Evolutionary conservation across 2,329 filamentous ascomycete species (phyloP).

Genomic region (Dothistroma pini): DNA sequence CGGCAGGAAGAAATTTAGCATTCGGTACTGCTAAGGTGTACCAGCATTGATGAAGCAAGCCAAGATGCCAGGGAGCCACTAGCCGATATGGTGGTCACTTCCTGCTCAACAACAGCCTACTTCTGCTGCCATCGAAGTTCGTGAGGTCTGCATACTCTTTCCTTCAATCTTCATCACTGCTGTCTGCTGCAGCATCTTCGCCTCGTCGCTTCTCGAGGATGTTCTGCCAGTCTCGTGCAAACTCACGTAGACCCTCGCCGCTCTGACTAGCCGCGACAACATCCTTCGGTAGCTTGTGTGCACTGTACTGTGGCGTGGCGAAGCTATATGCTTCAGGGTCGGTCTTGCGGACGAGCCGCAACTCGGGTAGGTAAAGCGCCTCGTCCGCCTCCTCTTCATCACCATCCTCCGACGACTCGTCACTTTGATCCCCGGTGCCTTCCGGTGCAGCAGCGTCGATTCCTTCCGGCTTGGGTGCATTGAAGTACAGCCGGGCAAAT

Average conservation of each 20-base stretch:
- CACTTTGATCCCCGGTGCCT: constrained; percentile 10
- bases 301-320: constrained; percentile 80
- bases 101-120: background rate
- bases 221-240: constrained; percentile 49
- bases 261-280: constrained; percentile 67
- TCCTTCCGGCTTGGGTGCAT: constrained; percentile 6
- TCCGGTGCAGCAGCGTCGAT: constrained; percentile 6
- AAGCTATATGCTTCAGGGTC: constrained; percentile 90
- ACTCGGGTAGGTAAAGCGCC: constrained; percentile 63
- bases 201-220: constrained; percentile 42
- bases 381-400: constrained; percentile 54
- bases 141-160: background rate
- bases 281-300: constrained; percentile 91
- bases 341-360: constrained; percentile 75
- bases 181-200: constrained; percentile 33
- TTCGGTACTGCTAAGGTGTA: background rate
- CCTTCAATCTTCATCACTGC: constrained; percentile 31
- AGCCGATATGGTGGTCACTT: background rate
- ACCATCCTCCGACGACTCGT: constrained; percentile 34
- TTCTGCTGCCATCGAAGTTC: background rate
- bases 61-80: background rate
- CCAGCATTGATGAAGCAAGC: background rate
- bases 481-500: constrained; percentile 26
- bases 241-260: constrained; percentile 69
- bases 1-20: background rate